These are phyloP conservation scores for Pseudofabraea citricarpa DNA, from an alignment of 2,329 filamentous ascomycete genomes.

Conservation along the genomic window DNA sequence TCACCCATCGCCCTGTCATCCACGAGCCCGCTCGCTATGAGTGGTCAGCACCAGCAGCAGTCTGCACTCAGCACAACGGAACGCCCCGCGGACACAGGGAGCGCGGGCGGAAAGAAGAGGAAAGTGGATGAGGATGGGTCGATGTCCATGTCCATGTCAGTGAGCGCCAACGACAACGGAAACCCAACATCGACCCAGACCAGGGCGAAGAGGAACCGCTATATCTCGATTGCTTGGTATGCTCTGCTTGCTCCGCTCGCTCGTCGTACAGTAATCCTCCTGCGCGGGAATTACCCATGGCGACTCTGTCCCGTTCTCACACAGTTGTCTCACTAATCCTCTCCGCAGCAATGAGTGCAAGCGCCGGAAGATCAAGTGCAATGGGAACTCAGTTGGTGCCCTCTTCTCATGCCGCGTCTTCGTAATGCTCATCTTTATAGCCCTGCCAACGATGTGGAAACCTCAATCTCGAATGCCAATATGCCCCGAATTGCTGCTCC, in stretches of 20 bases:
- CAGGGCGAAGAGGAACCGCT: conserved; percentile 29
- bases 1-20: conserved; percentile 19
- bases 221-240: conserved; percentile 31
- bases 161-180: no score
- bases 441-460: conserved; percentile 62
- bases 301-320: background rate
- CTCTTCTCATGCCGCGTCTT: no score
- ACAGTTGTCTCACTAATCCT: background rate
- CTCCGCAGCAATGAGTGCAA: conserved; percentile 65
- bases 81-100: conserved; percentile 22
- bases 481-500: conserved; percentile 61
- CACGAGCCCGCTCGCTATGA: conserved; percentile 18
- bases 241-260: conserved; percentile 3
- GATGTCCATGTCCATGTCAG: no score
- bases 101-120: conserved; percentile 27
- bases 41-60: conserved; percentile 14
- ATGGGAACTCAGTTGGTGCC: no score
- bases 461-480: conserved; percentile 61
- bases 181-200: conserved; percentile 21
- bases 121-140: conserved; percentile 17
- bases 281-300: background rate
- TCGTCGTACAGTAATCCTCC: background rate
- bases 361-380: conserved; percentile 71
- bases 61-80: conserved; percentile 20
- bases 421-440: conserved; percentile 16